A percentile compares a stretch with the other conserved stretches of the same genome.
Evolutionary conservation across 345 rosid genomes (phyloP).

Genomic region (Eucalyptus sp.): DNA sequence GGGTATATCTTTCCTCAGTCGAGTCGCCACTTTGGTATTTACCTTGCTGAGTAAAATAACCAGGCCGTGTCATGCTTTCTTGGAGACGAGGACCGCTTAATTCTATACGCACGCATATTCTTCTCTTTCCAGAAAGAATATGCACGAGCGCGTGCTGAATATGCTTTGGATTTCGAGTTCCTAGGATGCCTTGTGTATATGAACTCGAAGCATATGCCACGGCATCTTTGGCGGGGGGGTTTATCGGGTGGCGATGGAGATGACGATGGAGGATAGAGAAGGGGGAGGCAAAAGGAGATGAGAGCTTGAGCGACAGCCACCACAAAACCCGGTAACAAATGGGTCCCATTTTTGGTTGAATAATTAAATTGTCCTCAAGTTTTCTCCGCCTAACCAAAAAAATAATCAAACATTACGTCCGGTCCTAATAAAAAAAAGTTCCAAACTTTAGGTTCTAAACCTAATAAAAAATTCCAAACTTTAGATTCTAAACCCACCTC

Average conservation of each 20-base stretch:
- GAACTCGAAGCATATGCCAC: not conserved
- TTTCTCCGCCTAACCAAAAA: not conserved
- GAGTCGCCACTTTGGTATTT: not conserved
- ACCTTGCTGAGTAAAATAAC: not conserved
- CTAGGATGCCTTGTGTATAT: not conserved
- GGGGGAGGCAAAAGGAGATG: not conserved
- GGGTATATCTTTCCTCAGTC: not conserved
- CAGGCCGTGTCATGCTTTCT: not conserved
- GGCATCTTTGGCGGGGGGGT: not conserved
- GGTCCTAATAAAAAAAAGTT: not conserved
- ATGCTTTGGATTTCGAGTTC: not conserved
- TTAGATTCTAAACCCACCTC: not conserved
- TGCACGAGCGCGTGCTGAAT: not conserved
- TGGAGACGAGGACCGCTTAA: not conserved
- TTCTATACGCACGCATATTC: not conserved
- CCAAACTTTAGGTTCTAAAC: not conserved
- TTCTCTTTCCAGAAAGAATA: not conserved
- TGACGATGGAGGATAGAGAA: not conserved
- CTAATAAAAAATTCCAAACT: not conserved
- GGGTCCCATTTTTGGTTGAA: not conserved
- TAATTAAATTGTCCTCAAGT: not conserved
- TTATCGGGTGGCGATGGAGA: not conserved
- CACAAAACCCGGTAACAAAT: not conserved
- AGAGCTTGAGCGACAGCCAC: not conserved
- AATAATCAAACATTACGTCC: too few relatives aligned